Percentiles rank a stretch among this genome's conserved stretches.
Conservation (phyloP, 1,139 yeast genomes). For the Kodamaea plutei region DNA sequence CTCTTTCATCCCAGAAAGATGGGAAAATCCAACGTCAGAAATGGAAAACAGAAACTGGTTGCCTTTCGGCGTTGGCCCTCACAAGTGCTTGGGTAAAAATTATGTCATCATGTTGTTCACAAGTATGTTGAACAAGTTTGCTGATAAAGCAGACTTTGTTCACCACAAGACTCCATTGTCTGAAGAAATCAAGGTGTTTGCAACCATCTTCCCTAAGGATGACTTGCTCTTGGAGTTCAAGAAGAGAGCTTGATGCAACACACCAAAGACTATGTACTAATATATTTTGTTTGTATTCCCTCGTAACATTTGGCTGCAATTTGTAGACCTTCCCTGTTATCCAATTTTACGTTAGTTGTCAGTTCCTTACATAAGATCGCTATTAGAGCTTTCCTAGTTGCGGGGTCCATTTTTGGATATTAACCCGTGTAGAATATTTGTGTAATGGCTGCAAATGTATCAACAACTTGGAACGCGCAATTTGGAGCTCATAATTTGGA, state of each 20-base stretch:
- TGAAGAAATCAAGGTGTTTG: constrained; percentile 92
- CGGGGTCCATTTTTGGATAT: no score
- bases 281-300: no score
- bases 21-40: constrained; percentile 51
- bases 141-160: constrained; percentile 70
- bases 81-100: constrained; percentile 90
- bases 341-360: no score
- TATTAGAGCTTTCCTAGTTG: no score
- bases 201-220: constrained; percentile 96
- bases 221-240: constrained; percentile 79
- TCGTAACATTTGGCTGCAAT: no score
- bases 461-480: no score
- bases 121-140: constrained; percentile 85
- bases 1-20: constrained; percentile 90
- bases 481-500: no score
- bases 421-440: no score
- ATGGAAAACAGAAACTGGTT: constrained; percentile 86
- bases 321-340: no score
- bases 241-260: constrained; percentile 63
- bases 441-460: no score
- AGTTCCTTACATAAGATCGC: no score
- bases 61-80: constrained; percentile 96
- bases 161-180: constrained; percentile 80
- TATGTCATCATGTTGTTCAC: constrained; percentile 89
- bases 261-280: no score